Evolutionary conservation across 2,329 filamentous ascomycete species (phyloP), one percentile per base, ranked within the genome.

Genomic region (Fusarium poae): DNA sequence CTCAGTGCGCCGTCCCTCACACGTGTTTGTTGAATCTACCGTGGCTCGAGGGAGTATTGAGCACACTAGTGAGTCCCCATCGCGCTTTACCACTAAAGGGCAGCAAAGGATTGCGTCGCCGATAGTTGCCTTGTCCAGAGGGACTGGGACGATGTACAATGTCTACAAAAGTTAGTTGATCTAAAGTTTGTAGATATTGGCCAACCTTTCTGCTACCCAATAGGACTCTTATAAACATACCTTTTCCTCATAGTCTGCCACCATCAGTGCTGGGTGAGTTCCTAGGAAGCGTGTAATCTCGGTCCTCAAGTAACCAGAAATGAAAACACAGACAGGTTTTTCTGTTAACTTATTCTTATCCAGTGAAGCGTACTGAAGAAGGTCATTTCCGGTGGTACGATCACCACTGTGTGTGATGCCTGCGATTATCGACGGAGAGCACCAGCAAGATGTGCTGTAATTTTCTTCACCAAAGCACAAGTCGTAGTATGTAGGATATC

Each of bases 401-500:
- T 65, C 62, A 1, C 62, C 62, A 7, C 62, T 65, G 11, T 65
- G 62, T 2, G 12, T 30, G 9, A 65, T 59, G 2, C 62, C 62
- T 5, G n/a, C 12, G 25, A 64, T 45, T 1, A 34, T 43, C 0
- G 39, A 25, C 10, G 18, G 13, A 0, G 35, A 45, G 0, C 23
- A 2, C 61, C 62, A 65, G 3, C 60, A 65, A 2, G 52, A 65
- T 0, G 62, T 18, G 1, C 52, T 65, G 5, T 40, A 25, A 0
- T 65, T 30, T 0, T 16, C 1, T 4, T 65, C 51, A 0, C 52
- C 60, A 4, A 65, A 65, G 5, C 62, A 65, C 1, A 65, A 59
- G 7, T 65, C 62, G 25, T 65, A 65, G 7, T 65, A 65, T 0
- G 62, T 65, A 7, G 62, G 62, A 3, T 32, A 37, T 0, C 45